Base-by-base conservation (phyloP, 208 protist genomes). In the Giardia duodenalis region DNA sequence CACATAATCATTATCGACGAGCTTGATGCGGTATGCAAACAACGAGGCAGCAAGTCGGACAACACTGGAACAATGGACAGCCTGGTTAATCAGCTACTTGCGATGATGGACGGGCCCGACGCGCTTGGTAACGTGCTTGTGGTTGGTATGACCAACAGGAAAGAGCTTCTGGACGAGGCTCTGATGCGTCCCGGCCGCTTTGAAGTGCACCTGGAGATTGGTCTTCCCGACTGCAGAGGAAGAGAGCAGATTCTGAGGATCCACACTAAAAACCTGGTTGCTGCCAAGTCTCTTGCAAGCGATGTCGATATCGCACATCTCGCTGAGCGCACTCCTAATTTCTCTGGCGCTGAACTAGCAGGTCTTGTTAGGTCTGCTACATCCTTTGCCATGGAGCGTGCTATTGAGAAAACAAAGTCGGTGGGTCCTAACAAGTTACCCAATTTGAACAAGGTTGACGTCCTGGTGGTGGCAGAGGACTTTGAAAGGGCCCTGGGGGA, bases 1-100 rank as follows among this genome's bases (percentile, higher is more conserved):
- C 99, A 99, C 94, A 96, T 99, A 45, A 99, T 99, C 93, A 99
- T 99, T 93, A 98, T 99, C 92, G 99, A 99, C 95, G 99, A 99
- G 95, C 97, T 99, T 94, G 94, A 95, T 89, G 94, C 94, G 2
- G 93, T 95, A 47, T 92, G 91, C 39, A 87, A 98, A 94, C 95
- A 97, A 94, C 95, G 98, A 93, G 98, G 98, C 67, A 95, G 95
- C 0, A 47, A 90, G 46, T 94, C 95, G 30, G 96, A 97, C 93
- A 97, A 96, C 46, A 99, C 98, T 0, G 98, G 98, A 87, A 97
- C 99, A 2, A 95, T 95, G 90, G 98, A 99, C 95, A 98, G 97
- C 46, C 96, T 99, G 30, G 98, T 99, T 0, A 99, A 99, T 95
- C 98, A 99, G 95, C 96, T 99, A 0, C 96, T 99, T 47, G 97